Conservation (phyloP, 164 flowering plant species). For the Berberis vulgaris region DNA sequence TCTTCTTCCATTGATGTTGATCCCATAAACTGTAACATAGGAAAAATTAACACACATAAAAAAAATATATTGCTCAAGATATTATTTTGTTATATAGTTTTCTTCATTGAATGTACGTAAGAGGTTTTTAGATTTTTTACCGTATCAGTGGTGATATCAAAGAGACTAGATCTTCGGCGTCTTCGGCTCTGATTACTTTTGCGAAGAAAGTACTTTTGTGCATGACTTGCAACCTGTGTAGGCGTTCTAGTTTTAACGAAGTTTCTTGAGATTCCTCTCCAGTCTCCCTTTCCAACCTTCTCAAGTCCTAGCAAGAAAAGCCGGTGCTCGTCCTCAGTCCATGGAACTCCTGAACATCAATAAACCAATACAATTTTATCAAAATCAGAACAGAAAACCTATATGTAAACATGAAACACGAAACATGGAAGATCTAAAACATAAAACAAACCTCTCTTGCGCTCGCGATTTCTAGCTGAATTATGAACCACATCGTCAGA, state of each 20-base stretch:
- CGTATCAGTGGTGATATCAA: conserved; percentile 73
- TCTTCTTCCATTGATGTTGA: conserved; percentile 26
- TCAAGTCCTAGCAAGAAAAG: conserved; percentile 55
- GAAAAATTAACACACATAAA: too few species aligned
- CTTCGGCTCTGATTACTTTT: conserved; percentile 48
- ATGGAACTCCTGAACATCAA: conserved; percentile 45
- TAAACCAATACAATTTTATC: background rate
- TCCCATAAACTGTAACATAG: conserved; percentile 18
- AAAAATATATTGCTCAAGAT: background rate
- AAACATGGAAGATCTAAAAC: conserved; percentile 9
- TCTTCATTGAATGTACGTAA: too few species aligned
- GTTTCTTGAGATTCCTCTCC: conserved; percentile 71
- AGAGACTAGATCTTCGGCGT: conserved; percentile 70
- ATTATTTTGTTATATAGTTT: background rate
- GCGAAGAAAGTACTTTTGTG: conserved; percentile 71
- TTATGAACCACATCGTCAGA: conserved; percentile 43
- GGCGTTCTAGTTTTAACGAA: conserved; percentile 72
- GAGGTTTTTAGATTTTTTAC: conserved; percentile 15
- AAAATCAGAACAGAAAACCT: background rate
- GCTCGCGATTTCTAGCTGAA: conserved; percentile 38
- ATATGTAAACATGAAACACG: background rate
- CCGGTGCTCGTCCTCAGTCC: conserved; percentile 82
- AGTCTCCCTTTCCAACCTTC: conserved; percentile 74
- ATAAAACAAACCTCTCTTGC: conserved; percentile 55
- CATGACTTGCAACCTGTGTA: conserved; percentile 77